Evolutionary conservation across 495 filamentous ascomycete genomes (phyloP), one percentile per base, ranked within the genome.

Genomic region (Aspergillus ostianus): DNA sequence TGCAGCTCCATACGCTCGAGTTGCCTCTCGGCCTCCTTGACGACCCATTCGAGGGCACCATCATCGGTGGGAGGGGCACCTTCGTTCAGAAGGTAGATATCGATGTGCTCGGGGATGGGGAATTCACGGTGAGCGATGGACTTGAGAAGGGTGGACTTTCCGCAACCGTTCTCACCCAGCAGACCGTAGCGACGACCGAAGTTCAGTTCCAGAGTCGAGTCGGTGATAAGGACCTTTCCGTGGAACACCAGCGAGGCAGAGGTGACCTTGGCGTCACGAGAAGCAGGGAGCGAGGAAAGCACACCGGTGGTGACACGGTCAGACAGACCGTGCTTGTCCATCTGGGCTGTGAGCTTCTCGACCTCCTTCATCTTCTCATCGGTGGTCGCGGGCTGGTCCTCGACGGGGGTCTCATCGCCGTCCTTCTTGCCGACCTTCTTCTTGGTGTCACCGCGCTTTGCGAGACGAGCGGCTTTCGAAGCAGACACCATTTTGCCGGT

Each of bases 221-320:
- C 94, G 65, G 85, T 91, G 74, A 99, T 88, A 55, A 99, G 86
- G 63, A 99, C 95, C 64, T 88, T 93, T 62, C 94, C 94, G 80
- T 99, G 94, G 85, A 99, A 99, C 59, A 96, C 92, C 55, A 99
- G 80, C 36, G 89, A 95, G 65, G 86, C 85, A 45, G 93, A 97
- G 54, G 90, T 94, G 71, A 99, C 90, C 84, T 99, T 99, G 71
- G 94, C 90, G 73, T 99, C 94, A 68, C 91, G 87, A 78, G 88
- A 93, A 47, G 89, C 77, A 53, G 83, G 74, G 49, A 94, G 80
- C 27, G 95, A 98, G 19, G 93, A 82, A 29, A 99, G 82, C 26
- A 99, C 95, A 84, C 94, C 94, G 56, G 94, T 99, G 59, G 95
- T 98, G 71, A 99, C 95, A 72, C 94, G 90, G 75, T 99, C 94